phyloP scores from a whole-genome alignment of 345 rosid genomes.

The Pseudoturritis turrita region DNA sequence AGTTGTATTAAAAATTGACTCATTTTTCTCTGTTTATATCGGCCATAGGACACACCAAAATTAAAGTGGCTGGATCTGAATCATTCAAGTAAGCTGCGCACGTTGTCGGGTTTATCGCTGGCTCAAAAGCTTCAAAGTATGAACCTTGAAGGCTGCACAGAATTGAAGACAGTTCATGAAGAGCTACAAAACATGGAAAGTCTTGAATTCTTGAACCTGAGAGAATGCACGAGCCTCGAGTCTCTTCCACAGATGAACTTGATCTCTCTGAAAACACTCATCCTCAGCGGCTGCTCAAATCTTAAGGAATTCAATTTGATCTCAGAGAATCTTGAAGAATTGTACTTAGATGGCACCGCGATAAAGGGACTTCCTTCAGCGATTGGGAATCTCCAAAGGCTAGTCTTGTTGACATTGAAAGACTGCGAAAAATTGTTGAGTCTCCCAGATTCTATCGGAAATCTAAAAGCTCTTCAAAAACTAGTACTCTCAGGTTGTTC shows the following conservation, averaged over 20 bases:
- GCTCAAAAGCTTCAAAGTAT: constrained; percentile 23
- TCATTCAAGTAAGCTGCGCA: neutral
- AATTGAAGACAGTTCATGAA: neutral
- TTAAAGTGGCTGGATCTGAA: constrained; percentile 18
- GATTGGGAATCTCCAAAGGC: neutral
- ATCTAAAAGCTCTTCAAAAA: constrained; percentile 14
- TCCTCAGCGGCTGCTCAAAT: constrained; percentile 20
- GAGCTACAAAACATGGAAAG: constrained; percentile 11
- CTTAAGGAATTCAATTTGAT: constrained; percentile 2
- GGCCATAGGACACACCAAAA: constrained; percentile 19
- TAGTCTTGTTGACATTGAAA: neutral
- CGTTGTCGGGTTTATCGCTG: constrained; percentile 16
- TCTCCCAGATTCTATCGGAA: neutral
- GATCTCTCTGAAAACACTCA: constrained; percentile 2
- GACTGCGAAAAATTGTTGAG: neutral
- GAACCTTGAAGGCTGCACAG: constrained; percentile 14
- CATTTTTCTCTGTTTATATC: neutral
- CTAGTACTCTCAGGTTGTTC: constrained; percentile 15
- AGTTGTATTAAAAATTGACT: neutral
- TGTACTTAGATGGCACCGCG: constrained; percentile 14
- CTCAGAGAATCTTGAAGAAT: neutral
- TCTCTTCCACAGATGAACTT: neutral
- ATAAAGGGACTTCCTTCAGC: constrained; percentile 7
- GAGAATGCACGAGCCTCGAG: constrained; percentile 10
- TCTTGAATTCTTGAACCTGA: constrained; percentile 13